Evolutionary conservation across 2,329 filamentous ascomycete species (phyloP).

Genomic region (Trichoderma koningiopsis): DNA sequence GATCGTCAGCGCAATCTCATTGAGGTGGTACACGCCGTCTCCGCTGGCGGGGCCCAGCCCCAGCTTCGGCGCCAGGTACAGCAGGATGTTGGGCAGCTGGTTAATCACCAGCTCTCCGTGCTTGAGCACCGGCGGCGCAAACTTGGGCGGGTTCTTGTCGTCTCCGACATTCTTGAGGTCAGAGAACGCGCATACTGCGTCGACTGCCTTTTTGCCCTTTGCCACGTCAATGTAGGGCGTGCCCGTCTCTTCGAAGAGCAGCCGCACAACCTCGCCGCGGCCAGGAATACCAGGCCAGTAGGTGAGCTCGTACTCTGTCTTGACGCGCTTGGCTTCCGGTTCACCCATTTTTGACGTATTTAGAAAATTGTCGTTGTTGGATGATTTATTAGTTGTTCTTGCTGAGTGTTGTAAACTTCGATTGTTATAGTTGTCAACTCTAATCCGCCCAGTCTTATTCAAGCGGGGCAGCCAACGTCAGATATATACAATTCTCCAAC

Average conservation of each 20-base stretch:
- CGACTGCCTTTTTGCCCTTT: conserved; percentile 48
- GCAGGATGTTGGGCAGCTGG: conserved; percentile 73
- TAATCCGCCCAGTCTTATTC: neutral
- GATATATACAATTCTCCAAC: neutral
- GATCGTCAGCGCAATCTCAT: conserved; percentile 67
- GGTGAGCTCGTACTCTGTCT: conserved; percentile 59
- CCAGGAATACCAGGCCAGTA: conserved; percentile 75
- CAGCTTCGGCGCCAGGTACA: conserved; percentile 66
- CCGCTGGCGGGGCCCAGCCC: conserved; percentile 53
- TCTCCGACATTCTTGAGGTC: conserved; percentile 50
- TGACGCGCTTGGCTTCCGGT: conserved; percentile 31
- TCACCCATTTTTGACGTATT: conserved; percentile 2
- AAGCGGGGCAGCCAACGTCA: conserved; percentile 11
- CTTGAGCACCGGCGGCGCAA: conserved; percentile 68
- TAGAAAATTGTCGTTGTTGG: neutral
- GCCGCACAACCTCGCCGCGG: conserved; percentile 72
- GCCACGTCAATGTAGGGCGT: conserved; percentile 63
- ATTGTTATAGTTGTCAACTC: neutral
- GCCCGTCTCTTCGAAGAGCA: conserved; percentile 69
- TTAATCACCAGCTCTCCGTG: conserved; percentile 63
- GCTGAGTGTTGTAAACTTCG: neutral
- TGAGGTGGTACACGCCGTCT: conserved; percentile 57
- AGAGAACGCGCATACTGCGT: conserved; percentile 52
- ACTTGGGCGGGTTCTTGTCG: conserved; percentile 61
- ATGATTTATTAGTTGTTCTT: neutral